Evolutionary conservation across 257 asterid genomes (phyloP), one percentile per base, ranked within the genome.

Genomic region (Linaria vulgaris): DNA sequence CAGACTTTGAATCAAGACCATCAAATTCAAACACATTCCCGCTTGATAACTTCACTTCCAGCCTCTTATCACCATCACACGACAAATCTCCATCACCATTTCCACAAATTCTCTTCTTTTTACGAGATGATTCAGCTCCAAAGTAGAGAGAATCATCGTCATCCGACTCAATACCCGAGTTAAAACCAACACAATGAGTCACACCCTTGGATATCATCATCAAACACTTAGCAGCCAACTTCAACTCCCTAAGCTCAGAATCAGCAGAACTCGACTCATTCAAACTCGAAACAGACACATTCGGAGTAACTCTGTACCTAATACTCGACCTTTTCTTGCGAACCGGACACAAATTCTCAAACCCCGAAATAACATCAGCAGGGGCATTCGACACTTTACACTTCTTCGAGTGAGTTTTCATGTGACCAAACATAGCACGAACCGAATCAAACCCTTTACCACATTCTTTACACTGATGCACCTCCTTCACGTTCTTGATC

Each of bases 351-450:
- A 78, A 56, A 52, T 61, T 68, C 37, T 74, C 87, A 43, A 80
- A 66, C 19, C 78, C 92, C 0, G 84, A 68, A 21, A 78, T 56
- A 53, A 64, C 72, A 8, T 74, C 79, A 41, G 70, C 75, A 48
- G 74, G 59, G 24, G 66, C 80, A 61, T 53, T 21, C 37, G 23
- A 41, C 39, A 22, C 69, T 68, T 62, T 78, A 10, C 59, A 70
- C 69, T 68, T 83, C 83, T 85, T 89, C 47, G 96, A 74, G 63
- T 92, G 96, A 13, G 72, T 78, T 67, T 83, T 92, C 98, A 87
- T 83, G 73, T 92, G 98, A 16, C 97, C 98, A 59, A 75, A 86
- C 85, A 92, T 52, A 9, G 97, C 98, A 46, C 82, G 80, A 43
- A 63, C 38, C 20, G 97, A 86, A 66, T 68, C 81, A 47, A 89